Base-by-base conservation (phyloP, 441 rosid species). In the Dalechampia spathulata region DNA sequence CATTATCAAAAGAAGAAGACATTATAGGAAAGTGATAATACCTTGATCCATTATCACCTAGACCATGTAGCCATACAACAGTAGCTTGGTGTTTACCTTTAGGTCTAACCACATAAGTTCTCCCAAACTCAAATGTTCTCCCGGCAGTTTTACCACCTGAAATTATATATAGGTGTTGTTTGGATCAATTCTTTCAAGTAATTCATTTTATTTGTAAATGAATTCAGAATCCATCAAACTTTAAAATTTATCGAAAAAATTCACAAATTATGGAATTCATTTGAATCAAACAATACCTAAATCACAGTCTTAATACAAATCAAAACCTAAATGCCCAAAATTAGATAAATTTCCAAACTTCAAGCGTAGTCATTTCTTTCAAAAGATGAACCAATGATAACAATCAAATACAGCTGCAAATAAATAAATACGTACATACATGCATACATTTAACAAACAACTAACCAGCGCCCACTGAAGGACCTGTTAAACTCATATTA, bases 21-120 rank as follows among this genome's bases (percentile, higher is more conserved):
- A n/a, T n/a, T n/a, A 43, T 44, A 21, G 30, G 42, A 43, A 36
- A 32, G 5, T 36, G 40, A 57, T 15, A 47, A 58, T 72, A 91
- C 98, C 96, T 86, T 0, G 87, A 80, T 57, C 99, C 99, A 60
- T 89, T 84, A 64, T 89, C 95, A 17, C 94, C 98, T 65, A 88
- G 91, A 15, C 96, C 96, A 68, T 92, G 98, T 22, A 92, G 85
- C 98, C 98, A 92, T 55, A 92, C 94, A 52, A 92, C 78, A 22
- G 97, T 92, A 15, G 92, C 99, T 64, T 77, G 91, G 57, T 92
- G 99, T 66, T 80, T 89, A 57, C 97, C 97, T 77, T 75, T 86
- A 40, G 99, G 96, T 75, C 77, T 76, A 59, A 92, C 94, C 69
- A 86, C 99, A 74, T 85, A 78, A 41, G 97, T 92, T 64, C 86